Percentiles rank a stretch among this genome's conserved stretches.
These are phyloP conservation scores for Daldinia loculata DNA, from an alignment of 495 filamentous ascomycete genomes.

Conservation along the genomic window DNA sequence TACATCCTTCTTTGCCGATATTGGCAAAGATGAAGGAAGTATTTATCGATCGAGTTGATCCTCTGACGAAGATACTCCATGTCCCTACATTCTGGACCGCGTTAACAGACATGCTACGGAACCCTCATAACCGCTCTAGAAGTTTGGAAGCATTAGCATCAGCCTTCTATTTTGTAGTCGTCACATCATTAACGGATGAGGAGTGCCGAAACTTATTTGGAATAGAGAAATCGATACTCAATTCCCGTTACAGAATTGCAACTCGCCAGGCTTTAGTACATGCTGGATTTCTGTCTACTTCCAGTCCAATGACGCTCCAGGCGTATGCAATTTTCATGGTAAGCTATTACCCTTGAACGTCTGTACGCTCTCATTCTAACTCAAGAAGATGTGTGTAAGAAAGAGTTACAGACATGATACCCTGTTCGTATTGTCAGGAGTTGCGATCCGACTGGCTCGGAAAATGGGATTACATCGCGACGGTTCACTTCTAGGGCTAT, in stretches of 20 bases:
- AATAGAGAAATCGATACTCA: conserved; percentile 50
- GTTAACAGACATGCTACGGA: conserved; percentile 51
- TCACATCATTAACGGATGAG: conserved; percentile 50
- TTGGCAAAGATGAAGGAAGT: conserved; percentile 55
- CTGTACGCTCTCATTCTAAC: not conserved
- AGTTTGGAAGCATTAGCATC: conserved; percentile 61
- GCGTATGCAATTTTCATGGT: conserved; percentile 33
- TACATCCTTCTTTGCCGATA: conserved; percentile 42
- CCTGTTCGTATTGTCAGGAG: conserved; percentile 55
- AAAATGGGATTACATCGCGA: conserved; percentile 61
- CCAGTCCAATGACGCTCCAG: conserved; percentile 24
- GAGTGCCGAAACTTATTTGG: conserved; percentile 56
- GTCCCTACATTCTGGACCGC: conserved; percentile 57
- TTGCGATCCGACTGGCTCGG: conserved; percentile 59
- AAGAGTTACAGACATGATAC: conserved; percentile 55
- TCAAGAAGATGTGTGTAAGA: conserved; percentile 53
- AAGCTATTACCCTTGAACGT: not conserved
- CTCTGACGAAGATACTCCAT: conserved; percentile 64
- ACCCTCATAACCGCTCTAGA: conserved; percentile 45
- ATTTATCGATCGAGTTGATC: conserved; percentile 62
- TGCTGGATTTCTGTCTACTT: conserved; percentile 50
- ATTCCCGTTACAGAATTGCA: conserved; percentile 54
- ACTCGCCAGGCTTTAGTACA: conserved; percentile 57
- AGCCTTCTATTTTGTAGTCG: conserved; percentile 57
- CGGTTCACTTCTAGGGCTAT: conserved; percentile 51